Conservation (phyloP, 177 flowering plant species). For the Vitis hybrid region DNA sequence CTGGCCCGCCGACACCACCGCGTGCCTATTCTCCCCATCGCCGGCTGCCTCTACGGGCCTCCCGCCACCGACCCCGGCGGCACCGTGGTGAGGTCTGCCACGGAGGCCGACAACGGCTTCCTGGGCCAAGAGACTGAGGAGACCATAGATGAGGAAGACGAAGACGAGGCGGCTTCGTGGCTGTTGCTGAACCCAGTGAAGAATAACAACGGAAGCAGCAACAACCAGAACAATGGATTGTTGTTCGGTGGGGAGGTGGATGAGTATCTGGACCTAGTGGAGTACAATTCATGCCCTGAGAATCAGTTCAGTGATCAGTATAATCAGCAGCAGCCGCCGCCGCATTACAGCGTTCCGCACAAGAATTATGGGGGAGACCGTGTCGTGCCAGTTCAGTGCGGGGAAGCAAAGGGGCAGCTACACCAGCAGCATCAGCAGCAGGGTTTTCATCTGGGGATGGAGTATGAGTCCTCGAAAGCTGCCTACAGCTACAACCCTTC, state of each 20-base stretch:
- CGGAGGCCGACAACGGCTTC: constrained; percentile 17
- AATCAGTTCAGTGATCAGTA: constrained; percentile 35
- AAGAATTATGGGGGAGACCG: constrained; percentile 51
- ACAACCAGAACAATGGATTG: constrained; percentile 33
- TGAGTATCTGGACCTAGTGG: constrained; percentile 78
- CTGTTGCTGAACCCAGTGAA: constrained; percentile 58
- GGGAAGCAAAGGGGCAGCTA: constrained; percentile 25
- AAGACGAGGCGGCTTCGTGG: constrained; percentile 84
- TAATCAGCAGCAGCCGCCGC: constrained; percentile 23
- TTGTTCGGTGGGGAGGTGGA: constrained; percentile 60
- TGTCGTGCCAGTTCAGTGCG: constrained; percentile 57
- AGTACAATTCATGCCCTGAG: constrained; percentile 46
- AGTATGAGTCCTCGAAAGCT: constrained; percentile 45
- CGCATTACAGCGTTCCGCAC: constrained; percentile 20
- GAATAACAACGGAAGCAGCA: constrained; percentile 19
- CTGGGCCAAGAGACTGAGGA: constrained; percentile 25
- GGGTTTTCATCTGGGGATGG: constrained; percentile 46
- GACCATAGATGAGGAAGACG: constrained; percentile 49
- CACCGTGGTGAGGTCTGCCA: neutral
- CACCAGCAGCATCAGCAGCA: constrained; percentile 24
- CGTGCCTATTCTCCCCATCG: constrained; percentile 60
- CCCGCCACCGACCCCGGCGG: constrained; percentile 19
- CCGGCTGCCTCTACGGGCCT: constrained; percentile 33
- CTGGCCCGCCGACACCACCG: constrained; percentile 87
- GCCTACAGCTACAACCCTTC: constrained; percentile 35